phyloP scores from a whole-genome alignment of 768 basidiomycete species.

The Termitomyces sp. region DNA sequence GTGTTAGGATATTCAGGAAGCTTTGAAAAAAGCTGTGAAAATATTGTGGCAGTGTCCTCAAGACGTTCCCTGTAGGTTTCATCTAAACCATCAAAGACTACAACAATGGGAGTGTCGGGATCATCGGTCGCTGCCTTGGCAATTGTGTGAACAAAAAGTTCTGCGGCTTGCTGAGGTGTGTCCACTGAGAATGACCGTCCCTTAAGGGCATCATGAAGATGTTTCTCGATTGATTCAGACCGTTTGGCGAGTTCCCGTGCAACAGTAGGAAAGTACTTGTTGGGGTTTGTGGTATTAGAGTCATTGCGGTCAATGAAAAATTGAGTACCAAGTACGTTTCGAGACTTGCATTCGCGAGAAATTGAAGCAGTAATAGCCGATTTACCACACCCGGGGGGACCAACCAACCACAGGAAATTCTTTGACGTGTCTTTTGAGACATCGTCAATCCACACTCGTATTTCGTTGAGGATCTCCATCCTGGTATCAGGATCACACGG shows the following conservation, averaged over 20 bases:
- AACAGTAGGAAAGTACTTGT: constrained; percentile 16
- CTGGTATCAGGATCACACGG: too few species aligned
- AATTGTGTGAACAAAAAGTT: constrained; percentile 14
- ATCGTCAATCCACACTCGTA: too few species aligned
- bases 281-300: constrained; percentile 12
- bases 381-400: constrained; percentile 7
- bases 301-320: constrained; percentile 15
- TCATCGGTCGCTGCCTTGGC: constrained; percentile 2
- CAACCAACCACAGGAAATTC: too few species aligned
- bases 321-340: constrained; percentile 12
- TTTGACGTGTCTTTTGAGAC: too few species aligned
- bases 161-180: constrained; percentile 11
- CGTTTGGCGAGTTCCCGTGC: constrained; percentile 13
- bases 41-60: constrained; percentile 9
- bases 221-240: constrained; percentile 3
- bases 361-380: constrained; percentile 13
- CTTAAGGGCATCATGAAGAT: constrained; percentile 10
- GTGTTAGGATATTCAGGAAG: constrained; percentile 6
- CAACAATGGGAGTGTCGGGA: constrained; percentile 10
- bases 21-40: constrained; percentile 7
- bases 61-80: constrained; percentile 13
- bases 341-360: constrained; percentile 8
- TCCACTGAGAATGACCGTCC: constrained; percentile 9
- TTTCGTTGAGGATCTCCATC: too few species aligned
- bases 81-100: constrained; percentile 17